A percentile compares a stretch with the other conserved stretches of the same genome.
Evolutionary conservation across 345 rosid genomes (phyloP).

Genomic region (Salix caprea): DNA sequence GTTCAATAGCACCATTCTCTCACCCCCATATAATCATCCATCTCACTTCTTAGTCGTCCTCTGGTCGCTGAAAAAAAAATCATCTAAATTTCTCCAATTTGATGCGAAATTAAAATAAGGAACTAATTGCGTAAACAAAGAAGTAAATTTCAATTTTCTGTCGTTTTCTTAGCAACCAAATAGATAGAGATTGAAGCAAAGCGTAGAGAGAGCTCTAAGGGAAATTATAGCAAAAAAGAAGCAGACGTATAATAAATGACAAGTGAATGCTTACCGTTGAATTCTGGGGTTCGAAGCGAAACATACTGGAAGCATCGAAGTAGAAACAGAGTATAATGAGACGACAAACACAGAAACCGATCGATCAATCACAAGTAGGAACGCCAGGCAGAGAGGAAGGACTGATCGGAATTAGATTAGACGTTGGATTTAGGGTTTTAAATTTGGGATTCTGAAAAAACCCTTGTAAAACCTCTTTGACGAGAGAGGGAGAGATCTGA

Average conservation of each 20-base stretch:
- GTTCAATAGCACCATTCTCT: slow-evolving; percentile 31
- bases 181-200: not conserved
- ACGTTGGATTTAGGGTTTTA: not conserved
- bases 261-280: not conserved
- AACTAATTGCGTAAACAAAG: not conserved
- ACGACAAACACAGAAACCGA: not conserved
- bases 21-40: slow-evolving; percentile 9
- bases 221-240: not conserved
- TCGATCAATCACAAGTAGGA: not conserved
- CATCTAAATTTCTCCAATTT: not conserved
- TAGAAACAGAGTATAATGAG: not conserved
- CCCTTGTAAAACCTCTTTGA: not conserved
- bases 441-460: not conserved
- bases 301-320: not conserved
- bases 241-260: not conserved
- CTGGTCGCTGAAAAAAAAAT: not conserved
- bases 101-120: not conserved
- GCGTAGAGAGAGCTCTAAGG: not conserved
- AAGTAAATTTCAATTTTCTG: not conserved
- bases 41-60: not conserved
- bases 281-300: not conserved
- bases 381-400: not conserved
- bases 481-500: not conserved
- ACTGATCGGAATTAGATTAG: too few relatives aligned
- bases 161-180: not conserved